Evolutionary conservation across 352 stramenopile species (phyloP).

Genomic region (Phytophthora cryptogea): DNA sequence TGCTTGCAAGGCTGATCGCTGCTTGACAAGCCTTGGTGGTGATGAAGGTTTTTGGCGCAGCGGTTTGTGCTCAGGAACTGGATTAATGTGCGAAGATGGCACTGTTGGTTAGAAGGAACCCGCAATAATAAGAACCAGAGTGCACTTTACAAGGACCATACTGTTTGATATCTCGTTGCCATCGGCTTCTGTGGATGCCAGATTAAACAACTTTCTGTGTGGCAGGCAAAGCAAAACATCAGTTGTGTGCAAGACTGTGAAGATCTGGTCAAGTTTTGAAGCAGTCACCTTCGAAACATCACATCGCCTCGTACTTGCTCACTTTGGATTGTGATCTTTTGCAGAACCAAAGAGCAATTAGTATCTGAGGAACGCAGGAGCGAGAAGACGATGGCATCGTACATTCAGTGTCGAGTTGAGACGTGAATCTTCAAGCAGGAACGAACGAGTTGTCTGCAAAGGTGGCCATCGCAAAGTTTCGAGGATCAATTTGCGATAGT

Average conservation of each 20-base stretch:
- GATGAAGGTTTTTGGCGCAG: slow-evolving; percentile 12
- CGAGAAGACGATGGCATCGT: neutral
- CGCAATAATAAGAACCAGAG: slow-evolving; percentile 5
- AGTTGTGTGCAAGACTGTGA: neutral
- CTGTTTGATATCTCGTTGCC: slow-evolving; percentile 9
- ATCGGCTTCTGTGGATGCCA: slow-evolving; percentile 3
- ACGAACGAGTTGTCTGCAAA: slow-evolving; percentile 22
- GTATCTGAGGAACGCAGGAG: neutral
- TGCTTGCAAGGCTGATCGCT: slow-evolving; percentile 36
- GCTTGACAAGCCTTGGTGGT: slow-evolving; percentile 10
- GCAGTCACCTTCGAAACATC: slow-evolving; percentile 34
- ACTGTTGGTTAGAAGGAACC: slow-evolving; percentile 16
- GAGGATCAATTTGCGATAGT: neutral
- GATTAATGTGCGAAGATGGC: neutral
- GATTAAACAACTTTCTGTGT: neutral
- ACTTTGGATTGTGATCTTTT: slow-evolving; percentile 35
- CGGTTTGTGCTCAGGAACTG: slow-evolving; percentile 10
- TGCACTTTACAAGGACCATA: slow-evolving; percentile 2
- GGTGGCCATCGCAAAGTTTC: neutral
- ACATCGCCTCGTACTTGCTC: slow-evolving; percentile 42
- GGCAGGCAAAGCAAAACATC: no score
- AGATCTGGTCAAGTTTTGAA: neutral
- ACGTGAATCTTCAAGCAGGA: slow-evolving; percentile 40
- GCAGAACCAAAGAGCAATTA: neutral
- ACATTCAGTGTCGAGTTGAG: slow-evolving; percentile 48